A percentile compares a stretch with the other conserved stretches of the same genome.
Conservation (phyloP, 768 basidiomycete species). For the Tylopilus subfusipes region DNA sequence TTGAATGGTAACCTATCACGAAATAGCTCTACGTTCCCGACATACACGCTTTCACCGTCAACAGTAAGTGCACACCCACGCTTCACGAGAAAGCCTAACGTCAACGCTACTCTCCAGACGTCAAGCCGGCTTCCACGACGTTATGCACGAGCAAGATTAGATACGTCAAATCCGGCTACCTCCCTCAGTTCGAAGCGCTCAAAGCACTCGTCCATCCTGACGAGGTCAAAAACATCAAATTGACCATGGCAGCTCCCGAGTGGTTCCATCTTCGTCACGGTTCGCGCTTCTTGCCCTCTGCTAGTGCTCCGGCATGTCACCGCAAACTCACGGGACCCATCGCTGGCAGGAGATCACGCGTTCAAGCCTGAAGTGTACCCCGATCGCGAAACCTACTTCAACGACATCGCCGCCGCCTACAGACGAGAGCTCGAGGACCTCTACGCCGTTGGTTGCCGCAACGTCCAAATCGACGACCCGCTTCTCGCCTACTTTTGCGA, state of each 20-base stretch:
- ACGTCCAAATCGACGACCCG: conserved; percentile 48
- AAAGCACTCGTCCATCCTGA: conserved; percentile 55
- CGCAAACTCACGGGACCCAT: background rate
- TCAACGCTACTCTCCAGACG: conserved; percentile 7
- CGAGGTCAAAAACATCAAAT: conserved; percentile 65
- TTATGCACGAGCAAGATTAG: conserved; percentile 55
- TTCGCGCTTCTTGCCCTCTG: conserved; percentile 15
- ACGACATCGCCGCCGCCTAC: conserved; percentile 46
- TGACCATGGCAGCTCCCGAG: conserved; percentile 68
- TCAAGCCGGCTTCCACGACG: conserved; percentile 19
- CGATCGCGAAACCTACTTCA: conserved; percentile 42
- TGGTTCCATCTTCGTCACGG: conserved; percentile 73
- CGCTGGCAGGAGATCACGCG: conserved; percentile 20
- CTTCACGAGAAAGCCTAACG: background rate
- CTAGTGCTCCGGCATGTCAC: too few relatives aligned
- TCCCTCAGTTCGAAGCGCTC: conserved; percentile 59
- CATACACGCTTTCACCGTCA: conserved; percentile 19
- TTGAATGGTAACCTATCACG: background rate
- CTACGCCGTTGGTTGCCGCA: conserved; percentile 41
- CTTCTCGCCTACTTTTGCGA: conserved; percentile 63
- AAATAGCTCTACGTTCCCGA: conserved; percentile 26
- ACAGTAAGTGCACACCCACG: conserved; percentile 7
- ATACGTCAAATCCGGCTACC: conserved; percentile 58
- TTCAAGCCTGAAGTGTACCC: conserved; percentile 19
- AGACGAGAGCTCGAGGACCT: conserved; percentile 42